phyloP scores from a whole-genome alignment of 2,329 filamentous ascomycete species.

The Sarocladiaceae sp. region DNA sequence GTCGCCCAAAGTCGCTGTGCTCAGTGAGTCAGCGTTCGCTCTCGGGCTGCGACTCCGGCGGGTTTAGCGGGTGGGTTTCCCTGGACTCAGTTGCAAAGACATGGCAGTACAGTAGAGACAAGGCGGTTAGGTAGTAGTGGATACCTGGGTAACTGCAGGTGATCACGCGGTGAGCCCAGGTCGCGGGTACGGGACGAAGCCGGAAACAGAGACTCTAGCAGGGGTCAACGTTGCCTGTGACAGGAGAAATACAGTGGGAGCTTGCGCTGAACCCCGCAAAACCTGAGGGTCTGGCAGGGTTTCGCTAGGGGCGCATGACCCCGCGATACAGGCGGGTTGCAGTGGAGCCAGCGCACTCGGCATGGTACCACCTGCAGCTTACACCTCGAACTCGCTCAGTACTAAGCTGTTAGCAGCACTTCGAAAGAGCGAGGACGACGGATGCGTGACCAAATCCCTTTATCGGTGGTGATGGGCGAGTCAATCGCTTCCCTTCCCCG shows the following conservation, averaged over 20 bases:
- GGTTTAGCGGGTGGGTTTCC: no score
- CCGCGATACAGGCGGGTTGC: slow-evolving; percentile 17
- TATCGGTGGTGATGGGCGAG: background rate
- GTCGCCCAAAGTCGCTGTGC: no score
- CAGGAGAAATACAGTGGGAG: no score
- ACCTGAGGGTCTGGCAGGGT: no score
- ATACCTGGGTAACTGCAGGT: slow-evolving; percentile 6
- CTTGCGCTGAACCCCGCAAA: slow-evolving; percentile 20
- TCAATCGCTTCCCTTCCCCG: slow-evolving; percentile 6
- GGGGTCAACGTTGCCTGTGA: no score
- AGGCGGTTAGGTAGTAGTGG: slow-evolving; percentile 9
- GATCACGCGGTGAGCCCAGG: slow-evolving; percentile 4
- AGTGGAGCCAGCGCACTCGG: slow-evolving; percentile 10
- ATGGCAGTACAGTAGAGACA: background rate
- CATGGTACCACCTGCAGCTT: slow-evolving; percentile 5
- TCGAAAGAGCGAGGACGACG: background rate
- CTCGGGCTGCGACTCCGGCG: slow-evolving; percentile 4
- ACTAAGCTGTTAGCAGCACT: background rate
- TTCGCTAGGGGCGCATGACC: slow-evolving; percentile 18
- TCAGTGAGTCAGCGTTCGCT: slow-evolving; percentile 5
- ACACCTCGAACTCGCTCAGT: no score
- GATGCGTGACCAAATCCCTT: background rate
- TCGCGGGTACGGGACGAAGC: slow-evolving; percentile 6
- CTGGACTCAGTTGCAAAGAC: no score
- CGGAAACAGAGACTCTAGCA: no score